Conservation (phyloP, 768 basidiomycete species). For the Mycena rebaudengoi region DNA sequence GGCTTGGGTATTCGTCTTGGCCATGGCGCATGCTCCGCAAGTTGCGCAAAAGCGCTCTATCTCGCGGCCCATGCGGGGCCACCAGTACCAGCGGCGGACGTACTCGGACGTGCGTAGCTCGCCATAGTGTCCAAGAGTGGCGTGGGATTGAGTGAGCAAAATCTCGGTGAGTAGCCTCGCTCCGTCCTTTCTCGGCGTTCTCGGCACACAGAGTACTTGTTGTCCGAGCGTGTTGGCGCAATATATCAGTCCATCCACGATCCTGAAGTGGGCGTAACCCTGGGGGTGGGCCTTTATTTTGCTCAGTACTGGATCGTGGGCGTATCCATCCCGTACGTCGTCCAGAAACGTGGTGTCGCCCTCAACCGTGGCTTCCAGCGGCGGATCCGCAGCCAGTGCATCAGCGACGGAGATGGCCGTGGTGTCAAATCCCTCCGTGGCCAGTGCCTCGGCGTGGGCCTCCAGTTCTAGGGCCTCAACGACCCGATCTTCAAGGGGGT, state of each 20-base stretch:
- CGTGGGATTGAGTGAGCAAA: neutral
- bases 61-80: slow-evolving; percentile 20
- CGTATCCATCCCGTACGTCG: neutral
- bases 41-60: slow-evolving; percentile 8
- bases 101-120: slow-evolving; percentile 32
- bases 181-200: neutral
- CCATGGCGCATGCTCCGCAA: neutral
- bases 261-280: neutral
- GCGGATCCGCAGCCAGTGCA: neutral
- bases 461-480: neutral
- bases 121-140: slow-evolving; percentile 34
- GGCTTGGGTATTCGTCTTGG: neutral
- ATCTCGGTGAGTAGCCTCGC: neutral
- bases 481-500: neutral
- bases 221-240: neutral
- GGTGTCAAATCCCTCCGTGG: neutral
- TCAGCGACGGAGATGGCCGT: neutral
- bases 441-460: neutral
- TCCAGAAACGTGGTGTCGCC: neutral
- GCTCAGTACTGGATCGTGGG: neutral
- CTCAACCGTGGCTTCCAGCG: neutral
- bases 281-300: neutral
- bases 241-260: neutral
- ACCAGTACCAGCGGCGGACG: slow-evolving; percentile 31
- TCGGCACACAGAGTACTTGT: neutral